These are phyloP conservation scores for Nicotiana benthamiana DNA, from an alignment of 257 asterid genomes.

Conservation along the genomic window DNA sequence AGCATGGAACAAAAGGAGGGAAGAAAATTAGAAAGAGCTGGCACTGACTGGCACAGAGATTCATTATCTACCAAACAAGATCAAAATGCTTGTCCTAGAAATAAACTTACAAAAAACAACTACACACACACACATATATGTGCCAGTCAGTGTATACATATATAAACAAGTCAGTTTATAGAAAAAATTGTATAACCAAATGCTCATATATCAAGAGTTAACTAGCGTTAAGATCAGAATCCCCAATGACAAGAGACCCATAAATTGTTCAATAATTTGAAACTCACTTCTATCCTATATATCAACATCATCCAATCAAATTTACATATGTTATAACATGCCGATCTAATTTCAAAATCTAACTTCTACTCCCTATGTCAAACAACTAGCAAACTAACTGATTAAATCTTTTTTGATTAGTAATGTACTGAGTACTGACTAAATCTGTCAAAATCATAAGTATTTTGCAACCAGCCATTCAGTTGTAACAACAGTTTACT, in stretches of 20 bases:
- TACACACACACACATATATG: not conserved
- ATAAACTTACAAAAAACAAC: not conserved
- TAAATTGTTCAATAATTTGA: not conserved
- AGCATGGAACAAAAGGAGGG: not conserved
- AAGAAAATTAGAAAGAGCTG: not conserved
- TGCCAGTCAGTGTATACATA: too few species aligned
- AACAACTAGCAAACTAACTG: not conserved
- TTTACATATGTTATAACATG: not conserved
- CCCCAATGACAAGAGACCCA: not conserved
- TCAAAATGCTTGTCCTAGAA: not conserved
- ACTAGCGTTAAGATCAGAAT: not conserved
- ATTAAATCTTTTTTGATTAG: too few species aligned
- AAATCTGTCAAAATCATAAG: not conserved
- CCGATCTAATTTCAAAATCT: not conserved
- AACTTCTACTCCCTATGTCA: not conserved
- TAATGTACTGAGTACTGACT: not conserved
- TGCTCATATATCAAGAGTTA: not conserved
- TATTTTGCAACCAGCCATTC: not conserved
- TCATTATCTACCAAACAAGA: not conserved
- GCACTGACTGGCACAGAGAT: constrained; percentile 2
- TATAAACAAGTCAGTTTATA: not conserved
- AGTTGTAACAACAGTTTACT: not conserved
- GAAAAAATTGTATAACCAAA: not conserved
- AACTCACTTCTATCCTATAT: not conserved
- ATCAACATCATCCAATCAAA: not conserved